Evolutionary conservation across 1,284 basidiomycete genomes (phyloP).

Genomic region (Microbotryum violaceum): DNA sequence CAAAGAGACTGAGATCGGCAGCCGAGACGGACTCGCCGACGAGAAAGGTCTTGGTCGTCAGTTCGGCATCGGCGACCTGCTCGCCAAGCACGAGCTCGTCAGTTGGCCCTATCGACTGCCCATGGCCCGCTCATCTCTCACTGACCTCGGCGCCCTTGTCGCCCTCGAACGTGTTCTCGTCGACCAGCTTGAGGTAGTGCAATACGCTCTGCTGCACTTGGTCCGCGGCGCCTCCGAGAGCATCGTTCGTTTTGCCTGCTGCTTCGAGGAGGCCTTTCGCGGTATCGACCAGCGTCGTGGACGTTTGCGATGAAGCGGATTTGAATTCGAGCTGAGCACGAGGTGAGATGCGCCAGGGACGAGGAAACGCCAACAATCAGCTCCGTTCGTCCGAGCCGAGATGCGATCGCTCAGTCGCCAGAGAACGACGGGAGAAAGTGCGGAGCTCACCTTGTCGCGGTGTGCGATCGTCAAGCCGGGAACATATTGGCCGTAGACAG

Average conservation of each 20-base stretch:
- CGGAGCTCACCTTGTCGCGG: slow-evolving; percentile 18
- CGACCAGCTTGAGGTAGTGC: slow-evolving; percentile 19
- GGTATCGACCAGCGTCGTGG: slow-evolving; percentile 17
- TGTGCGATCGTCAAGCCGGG: slow-evolving; percentile 11
- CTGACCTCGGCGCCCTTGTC: neutral
- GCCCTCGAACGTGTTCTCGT: neutral
- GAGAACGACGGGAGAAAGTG: too few species aligned
- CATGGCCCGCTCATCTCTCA: neutral
- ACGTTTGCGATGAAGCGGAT: neutral
- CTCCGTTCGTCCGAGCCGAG: neutral
- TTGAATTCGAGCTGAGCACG: slow-evolving; percentile 12
- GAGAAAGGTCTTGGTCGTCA: slow-evolving; percentile 70
- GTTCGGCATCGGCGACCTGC: slow-evolving; percentile 63
- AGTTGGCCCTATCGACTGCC: neutral
- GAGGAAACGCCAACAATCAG: neutral
- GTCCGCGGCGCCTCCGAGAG: slow-evolving; percentile 18
- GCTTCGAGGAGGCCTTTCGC: slow-evolving; percentile 24
- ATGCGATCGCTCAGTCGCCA: too few species aligned
- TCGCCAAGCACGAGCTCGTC: too few species aligned
- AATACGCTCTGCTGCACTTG: slow-evolving; percentile 16
- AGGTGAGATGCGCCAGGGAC: too few species aligned
- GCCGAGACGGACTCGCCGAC: slow-evolving; percentile 68
- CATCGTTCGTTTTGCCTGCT: slow-evolving; percentile 30
- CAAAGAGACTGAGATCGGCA: slow-evolving; percentile 78
- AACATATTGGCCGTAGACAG: slow-evolving; percentile 25